phyloP scores from a whole-genome alignment of 129 eudicot species.

The Centaurea solstitialis region DNA sequence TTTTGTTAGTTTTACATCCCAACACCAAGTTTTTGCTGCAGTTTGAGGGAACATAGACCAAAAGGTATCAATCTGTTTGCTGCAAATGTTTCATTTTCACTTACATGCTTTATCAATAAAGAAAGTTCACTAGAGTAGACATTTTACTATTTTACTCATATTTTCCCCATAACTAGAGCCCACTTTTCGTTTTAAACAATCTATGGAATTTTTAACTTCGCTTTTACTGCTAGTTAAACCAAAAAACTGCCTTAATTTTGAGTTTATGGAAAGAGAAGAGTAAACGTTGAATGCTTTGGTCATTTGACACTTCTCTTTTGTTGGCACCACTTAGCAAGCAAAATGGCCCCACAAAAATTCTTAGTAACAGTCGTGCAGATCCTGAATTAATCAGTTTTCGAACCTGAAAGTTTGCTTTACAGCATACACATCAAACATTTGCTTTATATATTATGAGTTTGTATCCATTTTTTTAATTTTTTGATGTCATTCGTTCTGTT shows the following conservation, averaged over 20 bases:
- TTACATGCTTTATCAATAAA: background rate
- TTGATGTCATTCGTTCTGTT: background rate
- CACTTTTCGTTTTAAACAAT: background rate
- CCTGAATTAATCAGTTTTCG: background rate
- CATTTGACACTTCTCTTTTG: background rate
- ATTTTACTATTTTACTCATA: background rate
- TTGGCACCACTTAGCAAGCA: background rate
- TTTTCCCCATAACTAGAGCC: background rate
- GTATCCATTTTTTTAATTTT: background rate
- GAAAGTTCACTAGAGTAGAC: background rate
- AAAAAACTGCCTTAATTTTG: background rate
- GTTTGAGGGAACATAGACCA: slow-evolving; percentile 1
- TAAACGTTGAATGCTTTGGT: background rate
- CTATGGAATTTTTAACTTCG: slow-evolving; percentile 11
- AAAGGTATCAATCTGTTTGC: slow-evolving; percentile 21
- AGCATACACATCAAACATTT: background rate
- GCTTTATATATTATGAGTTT: background rate
- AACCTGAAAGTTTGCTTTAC: background rate
- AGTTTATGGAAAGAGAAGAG: background rate
- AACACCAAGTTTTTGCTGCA: background rate
- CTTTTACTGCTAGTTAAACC: background rate
- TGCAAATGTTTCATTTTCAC: background rate
- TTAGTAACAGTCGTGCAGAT: background rate
- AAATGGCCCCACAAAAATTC: background rate
- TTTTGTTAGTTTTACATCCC: slow-evolving; percentile 15